Evolutionary conservation across 768 basidiomycete species (phyloP).

Genomic region (Mycena vitilis): DNA sequence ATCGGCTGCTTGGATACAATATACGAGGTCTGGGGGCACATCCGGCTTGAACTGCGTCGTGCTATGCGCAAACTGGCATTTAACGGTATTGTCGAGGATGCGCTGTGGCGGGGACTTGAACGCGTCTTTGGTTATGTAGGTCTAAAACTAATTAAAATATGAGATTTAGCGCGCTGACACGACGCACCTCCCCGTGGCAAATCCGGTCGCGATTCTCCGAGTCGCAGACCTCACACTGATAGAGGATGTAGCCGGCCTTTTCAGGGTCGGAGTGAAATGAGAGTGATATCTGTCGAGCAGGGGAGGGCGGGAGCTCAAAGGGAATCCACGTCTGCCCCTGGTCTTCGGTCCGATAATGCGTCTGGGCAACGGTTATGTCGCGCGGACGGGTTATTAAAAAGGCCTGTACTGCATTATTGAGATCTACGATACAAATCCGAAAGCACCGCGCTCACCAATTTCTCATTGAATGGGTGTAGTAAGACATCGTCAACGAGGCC

Average conservation of each 20-base stretch:
- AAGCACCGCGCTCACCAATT: constrained; percentile 61
- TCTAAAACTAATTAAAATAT: constrained; percentile 56
- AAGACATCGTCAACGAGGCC: constrained; percentile 79
- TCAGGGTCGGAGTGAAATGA: constrained; percentile 82
- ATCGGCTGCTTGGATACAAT: constrained; percentile 87
- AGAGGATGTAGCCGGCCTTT: constrained; percentile 80
- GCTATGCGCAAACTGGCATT: constrained; percentile 92
- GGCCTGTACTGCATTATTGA: constrained; percentile 64
- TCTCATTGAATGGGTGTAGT: constrained; percentile 86
- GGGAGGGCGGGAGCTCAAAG: constrained; percentile 71
- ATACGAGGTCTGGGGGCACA: constrained; percentile 80
- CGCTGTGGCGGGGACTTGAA: constrained; percentile 71
- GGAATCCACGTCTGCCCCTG: constrained; percentile 87
- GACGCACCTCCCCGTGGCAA: constrained; percentile 79
- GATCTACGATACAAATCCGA: no score
- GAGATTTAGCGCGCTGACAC: neutral
- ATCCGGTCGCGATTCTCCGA: constrained; percentile 50
- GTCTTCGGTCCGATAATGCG: constrained; percentile 90
- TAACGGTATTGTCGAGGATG: constrained; percentile 76
- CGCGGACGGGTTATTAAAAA: constrained; percentile 76
- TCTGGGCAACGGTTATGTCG: constrained; percentile 48
- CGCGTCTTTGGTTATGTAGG: constrained; percentile 88
- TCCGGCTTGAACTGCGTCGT: constrained; percentile 84
- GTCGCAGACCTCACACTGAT: constrained; percentile 78
- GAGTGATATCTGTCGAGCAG: constrained; percentile 76